A percentile compares a stretch with the other conserved stretches of the same genome.
These are phyloP conservation scores for Neonectria magnoliae DNA, from an alignment of 2,329 filamentous ascomycete species.

Conservation along the genomic window DNA sequence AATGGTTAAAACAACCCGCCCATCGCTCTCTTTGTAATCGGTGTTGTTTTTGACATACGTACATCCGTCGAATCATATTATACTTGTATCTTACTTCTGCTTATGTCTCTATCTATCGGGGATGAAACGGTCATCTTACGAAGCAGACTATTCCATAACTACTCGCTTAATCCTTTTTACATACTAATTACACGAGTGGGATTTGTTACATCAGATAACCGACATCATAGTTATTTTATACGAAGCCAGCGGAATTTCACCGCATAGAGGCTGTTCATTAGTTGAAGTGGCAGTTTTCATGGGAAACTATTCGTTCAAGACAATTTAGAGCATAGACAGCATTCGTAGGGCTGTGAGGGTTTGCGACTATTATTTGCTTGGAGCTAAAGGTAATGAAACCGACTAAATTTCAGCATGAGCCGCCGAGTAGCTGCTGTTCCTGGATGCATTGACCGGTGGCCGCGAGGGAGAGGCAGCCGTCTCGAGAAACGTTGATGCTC, in stretches of 20 bases:
- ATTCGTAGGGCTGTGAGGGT: not conserved
- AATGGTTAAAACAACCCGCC: not conserved
- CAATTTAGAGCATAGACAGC: too few relatives aligned
- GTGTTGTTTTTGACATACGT: not conserved
- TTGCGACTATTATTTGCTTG: not conserved
- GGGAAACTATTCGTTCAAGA: not conserved
- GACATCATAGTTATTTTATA: too few relatives aligned
- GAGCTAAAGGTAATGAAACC: not conserved
- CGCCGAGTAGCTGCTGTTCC: too few relatives aligned
- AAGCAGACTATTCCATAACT: too few relatives aligned
- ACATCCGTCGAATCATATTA: too few relatives aligned
- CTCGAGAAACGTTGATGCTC: not conserved
- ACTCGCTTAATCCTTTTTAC: too few relatives aligned
- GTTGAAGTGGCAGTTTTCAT: not conserved
- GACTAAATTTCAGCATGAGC: not conserved
- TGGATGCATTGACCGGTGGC: not conserved
- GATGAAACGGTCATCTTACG: too few relatives aligned
- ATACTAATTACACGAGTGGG: too few relatives aligned
- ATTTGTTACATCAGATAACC: too few relatives aligned
- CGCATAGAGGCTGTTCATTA: not conserved
- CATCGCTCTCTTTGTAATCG: not conserved
- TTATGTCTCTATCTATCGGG: too few relatives aligned
- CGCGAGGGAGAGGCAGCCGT: not conserved
- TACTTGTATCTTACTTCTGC: too few relatives aligned
- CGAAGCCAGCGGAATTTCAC: too few relatives aligned